Evolutionary conservation across 2,329 filamentous ascomycete genomes (phyloP), one percentile per base, ranked within the genome.

Genomic region (Aspergillus arachidicola): DNA sequence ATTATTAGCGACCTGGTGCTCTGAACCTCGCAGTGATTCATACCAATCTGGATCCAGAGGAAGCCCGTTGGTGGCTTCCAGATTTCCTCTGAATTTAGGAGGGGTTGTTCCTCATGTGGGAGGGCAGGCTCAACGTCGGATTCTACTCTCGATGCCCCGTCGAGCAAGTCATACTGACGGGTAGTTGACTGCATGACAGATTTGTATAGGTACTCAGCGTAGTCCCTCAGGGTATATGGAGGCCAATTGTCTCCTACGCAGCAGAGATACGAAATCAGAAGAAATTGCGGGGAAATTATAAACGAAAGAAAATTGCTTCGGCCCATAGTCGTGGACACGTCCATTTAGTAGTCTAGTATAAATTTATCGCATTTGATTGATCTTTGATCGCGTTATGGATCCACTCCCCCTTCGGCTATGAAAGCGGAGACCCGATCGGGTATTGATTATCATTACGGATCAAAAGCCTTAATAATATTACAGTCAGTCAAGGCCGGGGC

Each of bases 31-130:
- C 10, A 9, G 19, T n/a, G 14, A 11, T 21, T 63, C 68, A 21
- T 64, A 80, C 79, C 85, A 9, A 86, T 72, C 75, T 89, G 81
- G 57, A 89, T 86, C 83, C 83, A 85, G 43, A 82, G 16, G 65
- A 89, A 87, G n/a, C 84, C 83, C 2, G 71, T 69, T 0, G 84
- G 83, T 1, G 83, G 78, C n/a, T 73, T 79, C 85, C 85, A 87
- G 0, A 59, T 34, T n/a, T 54, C 58, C 14, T 64, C 60, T 9
- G 65, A 55, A 34, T 26, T 34, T 48, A 76, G 55, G 11, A 77
- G 60, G 19, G 72, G 72, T 34, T 72, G 69, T 23, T 71, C 64
- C 60, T 74, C 73, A 3, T 57, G 45, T 4, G 30, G 53, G 16
- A 45, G 43, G 2, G 48, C 26, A 4, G 36, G 19, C 26, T 55